Base-by-base conservation (phyloP, 495 filamentous ascomycete species). In the Mytilinidion resinicola region DNA sequence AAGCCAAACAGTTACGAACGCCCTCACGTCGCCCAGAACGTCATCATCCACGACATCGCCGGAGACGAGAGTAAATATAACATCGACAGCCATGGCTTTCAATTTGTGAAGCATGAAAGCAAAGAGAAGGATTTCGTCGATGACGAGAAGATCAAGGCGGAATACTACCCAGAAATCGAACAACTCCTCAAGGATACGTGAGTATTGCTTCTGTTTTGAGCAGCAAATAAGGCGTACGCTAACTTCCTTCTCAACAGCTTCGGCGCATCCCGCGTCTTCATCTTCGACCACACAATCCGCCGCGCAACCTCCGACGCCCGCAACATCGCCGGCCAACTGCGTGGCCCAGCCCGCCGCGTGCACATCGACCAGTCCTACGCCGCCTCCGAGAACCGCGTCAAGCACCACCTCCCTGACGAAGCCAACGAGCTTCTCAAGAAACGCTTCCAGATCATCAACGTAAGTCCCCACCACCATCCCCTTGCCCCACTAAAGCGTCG, bases 241-340 rank as follows among this genome's bases (percentile, higher is more conserved):
- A n/a, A n/a, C n/a, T n/a, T n/a, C n/a, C n/a, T n/a, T n/a, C n/a
- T n/a, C n/a, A n/a, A n/a, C n/a, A 82, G 78, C 33, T 82, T 78
- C n/a, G 78, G 76, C 47, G 80, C 77, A 52, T 71, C 74, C 25
- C 67, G 70, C 17, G 73, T 88, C 69, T 82, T 85, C 76, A 86
- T 89, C 73, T 89, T 88, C 69, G 84, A 88, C 74, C 84, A 88
- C 70, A 89, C 85, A 36, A 82, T 86, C 78, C 84, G 84, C n/a
- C 83, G 84, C n/a, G 54, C 55, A 14, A 42, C 71, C 5, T 37
- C 59, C 2, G 72, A 78, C 53, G 10, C 14, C 0, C 65, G 75
- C 51, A 64, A 67, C 1, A 9, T 33, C 9, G 33, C 51, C 30
- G 56, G 65, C 2, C 20, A 21, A 15, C 71, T 79, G 54, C 81